A percentile compares a stretch with the other conserved stretches of the same genome.
Conservation (phyloP, 106 monocot genomes). For the Xerophyta viscosa region DNA sequence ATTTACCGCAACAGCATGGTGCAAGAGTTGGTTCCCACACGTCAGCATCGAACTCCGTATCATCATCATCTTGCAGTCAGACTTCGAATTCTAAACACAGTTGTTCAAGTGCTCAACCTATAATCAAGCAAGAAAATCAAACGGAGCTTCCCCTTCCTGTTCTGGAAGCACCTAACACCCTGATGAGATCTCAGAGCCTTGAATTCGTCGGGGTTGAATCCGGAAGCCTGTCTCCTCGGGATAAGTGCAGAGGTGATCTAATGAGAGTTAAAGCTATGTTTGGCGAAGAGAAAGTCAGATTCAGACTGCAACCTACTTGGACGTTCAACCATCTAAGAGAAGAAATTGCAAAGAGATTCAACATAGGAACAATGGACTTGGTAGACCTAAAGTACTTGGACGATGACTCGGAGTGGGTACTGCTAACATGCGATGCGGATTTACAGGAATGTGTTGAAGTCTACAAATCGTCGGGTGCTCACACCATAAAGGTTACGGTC, state of each 20-base stretch:
- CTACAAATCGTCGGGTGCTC: slow-evolving; percentile 30
- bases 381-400: slow-evolving; percentile 74
- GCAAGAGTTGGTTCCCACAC: slow-evolving; percentile 13
- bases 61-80: slow-evolving; percentile 37
- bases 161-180: slow-evolving; percentile 9
- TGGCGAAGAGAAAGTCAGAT: slow-evolving; percentile 64
- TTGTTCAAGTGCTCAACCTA: slow-evolving; percentile 25
- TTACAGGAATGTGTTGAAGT: slow-evolving; percentile 61
- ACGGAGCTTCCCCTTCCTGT: slow-evolving; percentile 12
- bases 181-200: slow-evolving; percentile 8
- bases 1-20: slow-evolving; percentile 6
- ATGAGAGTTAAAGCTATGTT: slow-evolving; percentile 52
- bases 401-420: slow-evolving; percentile 78
- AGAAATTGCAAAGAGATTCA: slow-evolving; percentile 43
- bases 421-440: slow-evolving; percentile 74
- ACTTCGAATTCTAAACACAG: slow-evolving; percentile 47
- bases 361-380: slow-evolving; percentile 15
- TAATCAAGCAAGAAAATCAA: slow-evolving; percentile 22
- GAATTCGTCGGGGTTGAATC: slow-evolving; percentile 7
- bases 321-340: slow-evolving; percentile 45
- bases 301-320: slow-evolving; percentile 52
- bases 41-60: slow-evolving; percentile 39
- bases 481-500: slow-evolving; percentile 44
- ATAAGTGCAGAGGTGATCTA: slow-evolving; percentile 1
- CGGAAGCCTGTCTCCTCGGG: neutral